Evolutionary conservation across 2,329 filamentous ascomycete genomes (phyloP).

Genomic region (Diaporthe sp.): DNA sequence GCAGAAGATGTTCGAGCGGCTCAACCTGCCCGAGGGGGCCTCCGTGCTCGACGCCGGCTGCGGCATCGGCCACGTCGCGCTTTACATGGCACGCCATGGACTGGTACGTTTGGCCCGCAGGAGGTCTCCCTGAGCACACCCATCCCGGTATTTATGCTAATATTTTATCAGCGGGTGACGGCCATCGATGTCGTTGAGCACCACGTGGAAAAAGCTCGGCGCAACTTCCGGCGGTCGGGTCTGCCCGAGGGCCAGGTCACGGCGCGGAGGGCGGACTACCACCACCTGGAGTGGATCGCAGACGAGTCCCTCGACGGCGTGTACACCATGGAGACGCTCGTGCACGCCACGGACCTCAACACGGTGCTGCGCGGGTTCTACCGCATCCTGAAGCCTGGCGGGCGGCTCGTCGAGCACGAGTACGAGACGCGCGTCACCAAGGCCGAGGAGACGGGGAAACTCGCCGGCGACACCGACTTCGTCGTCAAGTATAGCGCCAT

Average conservation of each 20-base stretch:
- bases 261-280: constrained; percentile 63
- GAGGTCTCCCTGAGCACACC: not conserved
- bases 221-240: constrained; percentile 54
- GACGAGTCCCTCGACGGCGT: constrained; percentile 61
- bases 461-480: constrained; percentile 51
- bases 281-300: constrained; percentile 59
- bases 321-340: constrained; percentile 71
- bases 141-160: no score
- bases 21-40: constrained; percentile 56
- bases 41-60: constrained; percentile 67
- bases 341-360: constrained; percentile 64
- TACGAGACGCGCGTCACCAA: constrained; percentile 59
- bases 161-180: constrained; percentile 48
- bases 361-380: constrained; percentile 61
- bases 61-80: constrained; percentile 64
- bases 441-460: constrained; percentile 46
- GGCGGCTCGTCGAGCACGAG: constrained; percentile 60
- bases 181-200: constrained; percentile 65
- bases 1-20: constrained; percentile 57
- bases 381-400: constrained; percentile 63
- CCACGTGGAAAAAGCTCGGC: constrained; percentile 60
- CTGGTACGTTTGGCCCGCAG: constrained; percentile 48
- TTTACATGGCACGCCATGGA: constrained; percentile 58
- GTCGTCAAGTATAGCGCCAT: constrained; percentile 61
- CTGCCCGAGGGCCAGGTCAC: constrained; percentile 53